Evolutionary conservation across 1,284 basidiomycete genomes (phyloP).

Genomic region (Malassezia sp.): DNA sequence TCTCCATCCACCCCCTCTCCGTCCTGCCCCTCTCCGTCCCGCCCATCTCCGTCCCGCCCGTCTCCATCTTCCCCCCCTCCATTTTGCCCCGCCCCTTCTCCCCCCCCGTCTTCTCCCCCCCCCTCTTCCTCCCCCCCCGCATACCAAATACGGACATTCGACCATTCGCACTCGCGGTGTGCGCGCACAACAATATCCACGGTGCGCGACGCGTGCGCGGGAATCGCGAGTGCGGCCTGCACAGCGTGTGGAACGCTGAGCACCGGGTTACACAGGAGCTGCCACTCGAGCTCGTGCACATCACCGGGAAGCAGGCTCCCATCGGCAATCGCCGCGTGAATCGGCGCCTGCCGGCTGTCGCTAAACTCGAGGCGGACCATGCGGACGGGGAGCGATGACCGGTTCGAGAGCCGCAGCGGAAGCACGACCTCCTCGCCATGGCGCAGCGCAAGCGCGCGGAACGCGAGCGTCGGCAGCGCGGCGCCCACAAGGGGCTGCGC

Average conservation of each 20-base stretch:
- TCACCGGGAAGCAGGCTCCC: constrained; percentile 65
- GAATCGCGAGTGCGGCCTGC: constrained; percentile 47
- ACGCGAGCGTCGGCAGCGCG: constrained; percentile 70
- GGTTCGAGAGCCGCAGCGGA: constrained; percentile 72
- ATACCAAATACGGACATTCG: constrained; percentile 71
- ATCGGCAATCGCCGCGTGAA: constrained; percentile 64
- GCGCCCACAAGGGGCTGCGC: constrained; percentile 76
- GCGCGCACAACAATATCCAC: constrained; percentile 67
- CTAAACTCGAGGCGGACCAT: constrained; percentile 74
- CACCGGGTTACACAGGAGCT: constrained; percentile 64
- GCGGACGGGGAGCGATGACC: constrained; percentile 61
- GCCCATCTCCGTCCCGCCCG: too few species aligned
- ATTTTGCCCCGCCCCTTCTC: too few species aligned
- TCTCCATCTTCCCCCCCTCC: too few species aligned
- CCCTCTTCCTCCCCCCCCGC: too few species aligned
- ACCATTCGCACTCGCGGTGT: constrained; percentile 73
- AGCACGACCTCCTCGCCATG: constrained; percentile 79
- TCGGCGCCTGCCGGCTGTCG: constrained; percentile 69
- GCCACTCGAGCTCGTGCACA: constrained; percentile 78
- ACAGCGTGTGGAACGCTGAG: neutral
- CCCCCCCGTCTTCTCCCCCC: too few species aligned
- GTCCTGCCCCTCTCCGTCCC: too few species aligned
- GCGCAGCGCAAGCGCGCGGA: constrained; percentile 83
- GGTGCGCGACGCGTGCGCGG: constrained; percentile 60
- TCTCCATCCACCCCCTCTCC: too few species aligned